A percentile compares a stretch with the other conserved stretches of the same genome.
Conservation (phyloP, 306 rosid genomes). For the Lagenaria siceraria region DNA sequence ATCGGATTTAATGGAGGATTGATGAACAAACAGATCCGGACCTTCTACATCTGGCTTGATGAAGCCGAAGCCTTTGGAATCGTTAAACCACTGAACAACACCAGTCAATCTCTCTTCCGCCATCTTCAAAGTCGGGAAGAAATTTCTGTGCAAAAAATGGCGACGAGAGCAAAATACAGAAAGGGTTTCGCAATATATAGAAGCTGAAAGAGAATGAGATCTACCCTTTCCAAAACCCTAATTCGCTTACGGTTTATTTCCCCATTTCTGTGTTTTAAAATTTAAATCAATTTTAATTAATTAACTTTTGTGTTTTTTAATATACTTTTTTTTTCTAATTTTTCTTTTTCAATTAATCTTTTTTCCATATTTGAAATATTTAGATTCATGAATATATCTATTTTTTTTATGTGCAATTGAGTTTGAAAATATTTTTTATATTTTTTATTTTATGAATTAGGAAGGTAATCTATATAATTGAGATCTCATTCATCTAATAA, state of each 20-base stretch:
- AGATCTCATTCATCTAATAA: no score
- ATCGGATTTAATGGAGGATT: slow-evolving; percentile 75
- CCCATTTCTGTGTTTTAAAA: neutral
- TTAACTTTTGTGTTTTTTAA: neutral
- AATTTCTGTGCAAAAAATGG: neutral
- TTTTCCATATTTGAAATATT: no score
- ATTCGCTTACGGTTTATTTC: neutral
- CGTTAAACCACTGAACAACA: slow-evolving; percentile 71
- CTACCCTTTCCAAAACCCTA: slow-evolving; percentile 2
- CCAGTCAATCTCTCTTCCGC: slow-evolving; percentile 68
- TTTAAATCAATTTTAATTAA: neutral
- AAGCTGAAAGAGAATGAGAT: neutral
- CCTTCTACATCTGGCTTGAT: slow-evolving; percentile 67
- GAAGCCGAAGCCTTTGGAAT: slow-evolving; percentile 70
- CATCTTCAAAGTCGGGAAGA: slow-evolving; percentile 23
- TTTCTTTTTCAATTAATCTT: no score
- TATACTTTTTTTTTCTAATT: no score
- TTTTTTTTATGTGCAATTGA: no score
- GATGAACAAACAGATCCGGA: slow-evolving; percentile 81
- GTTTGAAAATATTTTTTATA: no score
- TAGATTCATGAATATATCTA: no score
- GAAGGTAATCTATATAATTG: no score
- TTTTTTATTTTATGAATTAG: no score
- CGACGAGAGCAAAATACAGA: neutral
- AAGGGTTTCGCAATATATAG: slow-evolving; percentile 6